Evolutionary conservation across 768 basidiomycete species (phyloP), one percentile per base, ranked within the genome.

Genomic region (Ramaria sp.): DNA sequence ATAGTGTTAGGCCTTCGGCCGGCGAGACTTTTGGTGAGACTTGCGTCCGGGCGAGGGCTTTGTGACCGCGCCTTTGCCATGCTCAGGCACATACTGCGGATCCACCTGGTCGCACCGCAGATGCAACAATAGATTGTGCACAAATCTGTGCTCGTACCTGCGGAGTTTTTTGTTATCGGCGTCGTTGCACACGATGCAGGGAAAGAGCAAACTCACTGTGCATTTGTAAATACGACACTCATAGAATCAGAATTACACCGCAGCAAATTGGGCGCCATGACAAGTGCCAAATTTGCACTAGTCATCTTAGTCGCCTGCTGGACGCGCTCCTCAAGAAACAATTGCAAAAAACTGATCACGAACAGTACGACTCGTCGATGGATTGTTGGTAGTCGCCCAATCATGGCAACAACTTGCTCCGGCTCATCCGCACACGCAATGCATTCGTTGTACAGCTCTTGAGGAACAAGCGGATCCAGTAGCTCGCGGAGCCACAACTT

Each of bases 401-500:
- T 75, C 60, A 95, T 83, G 41, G 74, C 75, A 49, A 93, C 75
- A 62, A 87, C 87, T 5, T 81, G 78, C 10, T 77, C 70, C 0
- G 85, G 78, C 39, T 88, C 79, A 38, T 78, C 72, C 3, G 89
- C 76, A 52, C 73, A 75, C 34, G 77, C 75, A 51, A 95, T 79
- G 61, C 90, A 93, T 61, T 91, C 88, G 63, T 95, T 90, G 73
- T 95, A 97, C 72, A 90, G 71, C 66, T 90, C 86, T 57, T 87
- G 80, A 6, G 94, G 94, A 13, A 97, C 79, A 42, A 96, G 76
- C n/a, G 94, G 94, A 58, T 93, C 88, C 60, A 84, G 78, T 22
- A 97, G 78, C 65, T 97, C 94, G 43, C 94, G 79, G 18, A 96
- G 73, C 92, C 92, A 97, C 6, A 94, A 76, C 70, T 97, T 96